phyloP scores from a whole-genome alignment of 805 yeast species.

The Zygosaccharomyces lentus region DNA sequence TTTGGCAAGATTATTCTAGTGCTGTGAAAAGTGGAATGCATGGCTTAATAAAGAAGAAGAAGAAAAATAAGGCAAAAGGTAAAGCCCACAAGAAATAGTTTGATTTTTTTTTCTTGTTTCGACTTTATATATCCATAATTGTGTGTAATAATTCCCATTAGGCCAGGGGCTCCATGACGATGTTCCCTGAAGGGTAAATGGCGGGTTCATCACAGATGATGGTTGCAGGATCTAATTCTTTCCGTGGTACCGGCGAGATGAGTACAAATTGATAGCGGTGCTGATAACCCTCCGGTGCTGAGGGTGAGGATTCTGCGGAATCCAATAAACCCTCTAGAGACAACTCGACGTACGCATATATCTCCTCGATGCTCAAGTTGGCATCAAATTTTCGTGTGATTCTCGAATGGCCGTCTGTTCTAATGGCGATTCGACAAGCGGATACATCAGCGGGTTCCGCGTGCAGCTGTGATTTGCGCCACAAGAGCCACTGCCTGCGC shows the following conservation, averaged over 20 bases:
- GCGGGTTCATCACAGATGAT: constrained; percentile 41
- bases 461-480: constrained; percentile 40
- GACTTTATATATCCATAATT: constrained; percentile 8
- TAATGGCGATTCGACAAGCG: constrained; percentile 63
- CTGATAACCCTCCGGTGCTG: constrained; percentile 38
- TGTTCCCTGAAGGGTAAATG: constrained; percentile 62
- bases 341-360: constrained; percentile 69
- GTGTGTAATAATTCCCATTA: constrained; percentile 2
- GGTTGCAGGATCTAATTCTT: constrained; percentile 36
- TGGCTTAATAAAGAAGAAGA: constrained; percentile 77
- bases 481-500: constrained; percentile 43
- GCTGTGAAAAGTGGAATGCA: constrained; percentile 64
- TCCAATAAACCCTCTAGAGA: constrained; percentile 30
- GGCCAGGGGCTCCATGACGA: constrained; percentile 44
- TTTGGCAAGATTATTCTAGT: constrained; percentile 74
- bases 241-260: constrained; percentile 55
- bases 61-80: constrained; percentile 45
- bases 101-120: constrained; percentile 1
- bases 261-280: constrained; percentile 50
- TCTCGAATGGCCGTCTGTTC: constrained; percentile 61
- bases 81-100: constrained; percentile 15
- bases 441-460: constrained; percentile 34
- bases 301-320: constrained; percentile 15
- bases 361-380: constrained; percentile 49
- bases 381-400: constrained; percentile 46